Base-by-base conservation (phyloP, 257 asterid species). In the Handroanthus guayacan region DNA sequence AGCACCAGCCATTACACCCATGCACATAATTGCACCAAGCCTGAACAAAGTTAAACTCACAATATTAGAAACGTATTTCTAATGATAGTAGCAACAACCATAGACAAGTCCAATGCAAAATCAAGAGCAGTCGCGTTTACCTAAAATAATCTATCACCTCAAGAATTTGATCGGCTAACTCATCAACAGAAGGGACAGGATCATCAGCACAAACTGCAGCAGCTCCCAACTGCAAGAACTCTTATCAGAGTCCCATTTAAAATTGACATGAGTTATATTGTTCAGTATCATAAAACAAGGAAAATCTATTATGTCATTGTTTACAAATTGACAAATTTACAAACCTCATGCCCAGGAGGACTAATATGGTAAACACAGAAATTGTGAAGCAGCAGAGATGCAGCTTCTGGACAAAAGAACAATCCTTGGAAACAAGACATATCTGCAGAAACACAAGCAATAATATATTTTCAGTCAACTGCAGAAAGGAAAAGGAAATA, bases 181-280 rank as follows among this genome's bases (percentile, higher is more conserved):
- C 93, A 72, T 91, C 93, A 54, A 87, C 86, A 6, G 92, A 89
- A n/a, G 87, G 93, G 60, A 82, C 77, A 0, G 86, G 86, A 72
- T 83, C 84, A 72, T 82, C 78, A 11, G 80, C 77, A 81, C 86
- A 80, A 79, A 89, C 60, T 57, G 92, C 89, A 72, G 87, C 93
- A 82, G 97, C 95, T 83, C 95, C 97, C 86, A 91, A 87, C 97
- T 89, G 90, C 87, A 84, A 83, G 86, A 87, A 84, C 93, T 87
- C 97, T 87, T 87, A 87, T 80, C 63, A 86, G 89, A 80, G 83
- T 86, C 80, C 85, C 72, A 83, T 78, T 75, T 66, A 78, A 67
- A 74, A 38, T 74, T 41, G 61, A 74, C 64, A 83, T 88, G 81
- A 90, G 87, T 80, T 79, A 77, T 74, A 45, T 56, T 44, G 65